phyloP scores from a whole-genome alignment of 2,329 filamentous ascomycete genomes.

The Fusarium paranaense region DNA sequence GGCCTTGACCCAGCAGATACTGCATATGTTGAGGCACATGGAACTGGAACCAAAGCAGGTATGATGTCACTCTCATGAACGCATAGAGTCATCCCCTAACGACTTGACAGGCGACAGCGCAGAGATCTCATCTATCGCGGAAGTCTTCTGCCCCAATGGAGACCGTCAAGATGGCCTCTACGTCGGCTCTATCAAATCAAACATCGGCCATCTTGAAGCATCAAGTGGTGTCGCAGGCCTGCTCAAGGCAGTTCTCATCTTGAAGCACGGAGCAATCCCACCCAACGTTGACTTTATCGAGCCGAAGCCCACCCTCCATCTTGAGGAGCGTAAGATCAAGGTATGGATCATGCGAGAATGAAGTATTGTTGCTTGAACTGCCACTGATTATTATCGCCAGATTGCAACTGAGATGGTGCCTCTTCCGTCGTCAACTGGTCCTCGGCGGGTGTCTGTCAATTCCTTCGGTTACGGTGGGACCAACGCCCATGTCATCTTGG shows the following conservation, averaged over 20 bases:
- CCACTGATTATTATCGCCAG: background rate
- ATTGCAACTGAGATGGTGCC: slow-evolving; percentile 16
- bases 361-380: background rate
- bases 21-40: slow-evolving; percentile 41
- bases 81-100: background rate
- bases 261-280: slow-evolving; percentile 24
- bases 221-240: slow-evolving; percentile 27
- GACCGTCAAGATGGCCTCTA: slow-evolving; percentile 5
- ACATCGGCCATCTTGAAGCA: slow-evolving; percentile 26
- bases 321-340: slow-evolving; percentile 14
- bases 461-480: slow-evolving; percentile 28
- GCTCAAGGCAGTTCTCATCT: slow-evolving; percentile 22
- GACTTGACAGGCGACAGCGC: slow-evolving; percentile 16
- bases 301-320: slow-evolving; percentile 15
- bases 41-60: slow-evolving; percentile 32
- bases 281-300: slow-evolving; percentile 22
- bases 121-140: slow-evolving; percentile 24
- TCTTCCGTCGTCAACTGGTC: slow-evolving; percentile 1
- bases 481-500: slow-evolving; percentile 32
- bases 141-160: slow-evolving; percentile 20
- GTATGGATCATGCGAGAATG: background rate
- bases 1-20: slow-evolving; percentile 38
- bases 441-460: slow-evolving; percentile 21
- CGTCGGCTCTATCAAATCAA: slow-evolving; percentile 29
- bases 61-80: background rate